phyloP scores from a whole-genome alignment of 2,329 filamentous ascomycete genomes.

The Colletotrichum camelliae region DNA sequence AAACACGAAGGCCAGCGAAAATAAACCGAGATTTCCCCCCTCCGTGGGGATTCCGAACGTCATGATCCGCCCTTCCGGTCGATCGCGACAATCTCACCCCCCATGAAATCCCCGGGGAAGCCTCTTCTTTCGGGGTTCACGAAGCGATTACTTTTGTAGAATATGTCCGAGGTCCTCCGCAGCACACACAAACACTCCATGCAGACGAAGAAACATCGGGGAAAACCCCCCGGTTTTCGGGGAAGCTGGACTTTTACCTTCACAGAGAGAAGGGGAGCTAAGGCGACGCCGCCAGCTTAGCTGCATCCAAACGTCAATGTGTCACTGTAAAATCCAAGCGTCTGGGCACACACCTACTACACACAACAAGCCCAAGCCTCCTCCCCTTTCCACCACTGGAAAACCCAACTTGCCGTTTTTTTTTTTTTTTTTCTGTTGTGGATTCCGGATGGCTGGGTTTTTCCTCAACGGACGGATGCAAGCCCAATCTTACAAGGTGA shows the following conservation, averaged over 20 bases:
- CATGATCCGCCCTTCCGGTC: neutral
- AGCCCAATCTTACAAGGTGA: neutral
- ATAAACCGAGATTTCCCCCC: neutral
- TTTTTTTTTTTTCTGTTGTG: neutral
- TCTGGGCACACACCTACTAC: neutral
- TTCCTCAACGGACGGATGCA: neutral
- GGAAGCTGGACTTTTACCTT: neutral
- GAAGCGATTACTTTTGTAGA: neutral
- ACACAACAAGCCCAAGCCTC: too few species aligned
- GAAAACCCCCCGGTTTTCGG: neutral
- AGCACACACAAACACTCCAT: neutral
- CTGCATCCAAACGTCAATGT: neutral
- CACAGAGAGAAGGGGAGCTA: neutral
- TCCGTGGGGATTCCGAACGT: neutral
- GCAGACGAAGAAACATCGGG: neutral
- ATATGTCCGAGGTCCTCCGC: neutral
- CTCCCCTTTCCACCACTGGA: neutral
- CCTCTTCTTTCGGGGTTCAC: neutral
- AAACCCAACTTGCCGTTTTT: neutral
- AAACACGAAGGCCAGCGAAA: neutral
- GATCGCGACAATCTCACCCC: neutral
- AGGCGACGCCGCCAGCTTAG: neutral
- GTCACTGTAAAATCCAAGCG: neutral
- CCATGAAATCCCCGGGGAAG: neutral
- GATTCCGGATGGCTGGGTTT: neutral